Base-by-base conservation (phyloP, 768 basidiomycete genomes). In the Rhodotorula diobovata region DNA sequence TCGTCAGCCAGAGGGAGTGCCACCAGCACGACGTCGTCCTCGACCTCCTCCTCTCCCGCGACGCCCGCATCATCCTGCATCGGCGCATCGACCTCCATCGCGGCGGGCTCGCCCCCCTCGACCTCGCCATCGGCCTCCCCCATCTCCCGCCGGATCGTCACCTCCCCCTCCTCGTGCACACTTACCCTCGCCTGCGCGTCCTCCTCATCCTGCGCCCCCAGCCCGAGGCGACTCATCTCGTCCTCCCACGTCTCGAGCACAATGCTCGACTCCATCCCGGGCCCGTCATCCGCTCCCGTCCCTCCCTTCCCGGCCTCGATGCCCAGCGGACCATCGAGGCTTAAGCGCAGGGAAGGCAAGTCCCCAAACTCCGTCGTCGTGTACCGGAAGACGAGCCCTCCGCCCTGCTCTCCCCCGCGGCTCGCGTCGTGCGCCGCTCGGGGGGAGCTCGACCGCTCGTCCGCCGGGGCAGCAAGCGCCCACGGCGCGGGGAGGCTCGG, bases 311-410 rank as follows among this genome's bases (percentile, higher is more conserved):
- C 21, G 34, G 8, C 4, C 30, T 15, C 21, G 9, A 32, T 30
- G 30, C n/a, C 45, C 32, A 4, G 28, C 61, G 21, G 32, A 32
- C 48, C 30, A 25, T 21, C 60, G 21, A 30, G 16, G 41, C 41
- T 45, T 16, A 62, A 28, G 4, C 15, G 41, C 32, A 56, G 3
- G n/a, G 67, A 58, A 0, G 63, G 69, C 4, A 32, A 30, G 39
- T 70, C 64, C 12, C 45, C 69, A 10, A 71, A 71, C 28, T 63
- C 56, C 21, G 66, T 71, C 43, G 61, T 71, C 39, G 70, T 71
- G 51, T 67, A 71, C 32, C 45, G 56, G 55, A 71, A 71, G 16
- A 48, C 60, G 1, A 66, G 70, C 35, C 34, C n/a, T n/a, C n/a
- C 28, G 28, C 30, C 48, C n/a, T 35, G 25, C 59, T 35, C n/a